Evolutionary conservation across 1,284 basidiomycete species (phyloP).

Genomic region (Pholiota adiposa): DNA sequence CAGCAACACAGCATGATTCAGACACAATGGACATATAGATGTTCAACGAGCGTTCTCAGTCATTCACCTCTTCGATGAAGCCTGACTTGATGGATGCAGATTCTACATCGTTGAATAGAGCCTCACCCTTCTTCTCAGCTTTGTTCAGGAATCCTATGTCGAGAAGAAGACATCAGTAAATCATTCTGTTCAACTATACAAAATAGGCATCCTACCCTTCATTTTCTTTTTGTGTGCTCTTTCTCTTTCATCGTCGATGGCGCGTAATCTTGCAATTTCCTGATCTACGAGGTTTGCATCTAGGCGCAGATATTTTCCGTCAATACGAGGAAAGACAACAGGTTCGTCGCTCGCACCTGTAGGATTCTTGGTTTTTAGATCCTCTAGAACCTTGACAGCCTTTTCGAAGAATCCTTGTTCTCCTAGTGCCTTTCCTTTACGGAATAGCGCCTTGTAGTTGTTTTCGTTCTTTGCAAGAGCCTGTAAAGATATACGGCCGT

Average conservation of each 20-base stretch:
- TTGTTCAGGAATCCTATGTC: constrained; percentile 41
- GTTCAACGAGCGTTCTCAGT: constrained; percentile 2
- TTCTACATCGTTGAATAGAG: constrained; percentile 20
- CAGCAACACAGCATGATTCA: neutral
- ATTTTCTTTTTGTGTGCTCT: constrained; percentile 70
- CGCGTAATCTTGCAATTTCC: constrained; percentile 63
- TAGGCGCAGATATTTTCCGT: constrained; percentile 29
- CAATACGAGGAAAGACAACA: neutral
- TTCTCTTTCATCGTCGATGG: constrained; percentile 67
- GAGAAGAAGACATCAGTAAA: neutral
- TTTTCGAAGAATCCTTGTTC: constrained; percentile 77
- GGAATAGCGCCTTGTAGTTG: constrained; percentile 78
- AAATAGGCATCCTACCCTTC: constrained; percentile 55
- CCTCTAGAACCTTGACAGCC: constrained; percentile 64
- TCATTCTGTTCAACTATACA: neutral
- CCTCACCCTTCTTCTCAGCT: constrained; percentile 31
- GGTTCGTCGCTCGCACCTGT: constrained; percentile 50
- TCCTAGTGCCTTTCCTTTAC: constrained; percentile 78
- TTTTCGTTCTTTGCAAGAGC: constrained; percentile 72
- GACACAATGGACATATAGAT: neutral
- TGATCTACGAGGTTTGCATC: constrained; percentile 61
- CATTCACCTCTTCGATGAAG: constrained; percentile 27
- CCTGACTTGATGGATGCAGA: constrained; percentile 19
- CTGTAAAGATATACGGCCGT: constrained; percentile 37
- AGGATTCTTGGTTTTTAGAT: constrained; percentile 64